Base-by-base conservation (phyloP, 352 stramenopile genomes). In the Aphanomyces euteiches region DNA sequence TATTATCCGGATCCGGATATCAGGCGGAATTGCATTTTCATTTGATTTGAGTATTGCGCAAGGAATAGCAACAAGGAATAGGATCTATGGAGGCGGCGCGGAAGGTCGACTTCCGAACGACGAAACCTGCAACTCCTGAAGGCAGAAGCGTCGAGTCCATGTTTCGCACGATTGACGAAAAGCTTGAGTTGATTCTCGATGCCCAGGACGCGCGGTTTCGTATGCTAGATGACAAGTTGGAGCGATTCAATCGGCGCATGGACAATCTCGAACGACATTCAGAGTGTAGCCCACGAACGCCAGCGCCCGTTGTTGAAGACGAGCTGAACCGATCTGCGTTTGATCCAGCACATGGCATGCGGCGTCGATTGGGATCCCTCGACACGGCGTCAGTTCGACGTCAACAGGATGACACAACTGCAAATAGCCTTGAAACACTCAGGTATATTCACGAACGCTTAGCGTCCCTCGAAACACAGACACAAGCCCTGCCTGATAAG, bases 371-470 rank as follows among this genome's bases (percentile, higher is more conserved):
- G n/a, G 54, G 54, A 10, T 61, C 54, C 15, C 19, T 61, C 28
- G 54, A 61, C 10, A 61, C 54, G 19, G 15, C 54, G n/a, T 61
- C 54, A 37, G 28, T 19, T 8, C 54, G 54, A 12, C 34, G 7
- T 28, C 19, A 37, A 28, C 19, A 3, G 34, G 19, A 28, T 37
- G 54, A 37, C 54, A 39, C 39, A 12, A 39, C 15, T 12, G 10
- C 19, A 7, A 61, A 39, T 37, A 61, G 4, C 28, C 54, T 45
- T 12, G 54, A 61, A 7, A 61, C 54, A 7, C 54, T 61, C n/a
- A 7, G 54, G 54, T 61, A 61, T 61, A 61, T 61, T n/a, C 54
- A 61, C 54, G 54, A 61, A n/a, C 54, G 54, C 12, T 39, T 61
- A 12, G 21, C 54, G 54, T 61, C 54, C 8, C 54, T 61, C 10